Conservation (phyloP, 1,139 yeast genomes). For the Komagataea norvegica region DNA sequence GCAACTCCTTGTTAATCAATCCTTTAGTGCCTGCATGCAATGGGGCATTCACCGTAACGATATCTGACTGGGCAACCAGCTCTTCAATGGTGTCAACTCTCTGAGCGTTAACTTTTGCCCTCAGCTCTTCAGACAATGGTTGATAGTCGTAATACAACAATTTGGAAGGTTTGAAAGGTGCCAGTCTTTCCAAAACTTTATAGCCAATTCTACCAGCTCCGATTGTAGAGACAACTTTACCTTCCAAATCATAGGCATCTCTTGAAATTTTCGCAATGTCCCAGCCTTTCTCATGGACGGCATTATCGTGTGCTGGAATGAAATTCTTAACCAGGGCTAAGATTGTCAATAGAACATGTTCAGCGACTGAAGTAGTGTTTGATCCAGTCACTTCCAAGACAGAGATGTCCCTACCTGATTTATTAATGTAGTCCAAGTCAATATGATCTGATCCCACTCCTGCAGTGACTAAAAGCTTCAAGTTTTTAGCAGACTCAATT, state of each 20-base stretch:
- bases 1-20: conserved; percentile 59
- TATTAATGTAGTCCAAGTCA: conserved; percentile 70
- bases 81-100: conserved; percentile 64
- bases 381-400: conserved; percentile 83
- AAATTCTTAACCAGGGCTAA: conserved; percentile 69
- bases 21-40: conserved; percentile 68
- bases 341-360: conserved; percentile 74
- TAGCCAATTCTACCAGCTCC: conserved; percentile 84
- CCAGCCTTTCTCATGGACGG: conserved; percentile 53
- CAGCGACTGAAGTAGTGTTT: conserved; percentile 77
- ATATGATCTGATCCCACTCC: conserved; percentile 86
- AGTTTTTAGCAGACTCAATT: conserved; percentile 64
- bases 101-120: conserved; percentile 53
- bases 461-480: conserved; percentile 71
- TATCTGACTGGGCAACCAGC: conserved; percentile 62
- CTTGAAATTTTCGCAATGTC: conserved; percentile 76
- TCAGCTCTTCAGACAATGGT: conserved; percentile 53
- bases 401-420: conserved; percentile 47
- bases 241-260: conserved; percentile 71
- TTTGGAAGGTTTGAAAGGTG: conserved; percentile 72
- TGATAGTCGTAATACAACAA: conserved; percentile 75
- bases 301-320: conserved; percentile 73
- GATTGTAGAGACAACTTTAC: conserved; percentile 70
- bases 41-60: conserved; percentile 77
- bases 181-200: conserved; percentile 67